phyloP scores from a whole-genome alignment of 768 basidiomycete genomes.

The Pluteus cervinus region DNA sequence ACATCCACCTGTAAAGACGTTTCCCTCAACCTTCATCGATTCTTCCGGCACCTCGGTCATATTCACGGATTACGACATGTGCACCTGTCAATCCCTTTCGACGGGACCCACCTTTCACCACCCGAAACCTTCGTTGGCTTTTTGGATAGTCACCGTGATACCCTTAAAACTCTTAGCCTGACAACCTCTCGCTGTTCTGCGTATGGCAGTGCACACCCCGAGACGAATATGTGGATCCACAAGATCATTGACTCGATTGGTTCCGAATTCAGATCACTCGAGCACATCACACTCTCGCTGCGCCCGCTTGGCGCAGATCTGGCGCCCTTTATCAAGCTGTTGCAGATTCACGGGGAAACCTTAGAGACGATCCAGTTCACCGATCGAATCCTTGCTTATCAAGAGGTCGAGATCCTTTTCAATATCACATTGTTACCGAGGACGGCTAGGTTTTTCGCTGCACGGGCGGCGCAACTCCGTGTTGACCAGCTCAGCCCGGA shows the following conservation, averaged over 20 bases:
- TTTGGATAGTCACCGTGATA: constrained; percentile 25
- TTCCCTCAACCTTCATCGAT: constrained; percentile 30
- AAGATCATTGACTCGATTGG: constrained; percentile 23
- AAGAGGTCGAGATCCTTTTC: constrained; percentile 26
- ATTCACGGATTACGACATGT: constrained; percentile 31
- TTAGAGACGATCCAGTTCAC: constrained; percentile 27
- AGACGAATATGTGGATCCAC: constrained; percentile 34
- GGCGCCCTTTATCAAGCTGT: constrained; percentile 19
- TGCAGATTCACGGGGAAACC: constrained; percentile 19
- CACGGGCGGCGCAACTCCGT: constrained; percentile 7
- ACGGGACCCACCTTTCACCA: constrained; percentile 33
- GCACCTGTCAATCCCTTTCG: constrained; percentile 36
- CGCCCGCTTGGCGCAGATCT: constrained; percentile 30
- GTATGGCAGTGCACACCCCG: constrained; percentile 14
- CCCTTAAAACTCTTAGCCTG: constrained; percentile 29
- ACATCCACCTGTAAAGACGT: constrained; percentile 27
- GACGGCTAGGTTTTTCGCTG: neutral
- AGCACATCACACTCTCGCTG: constrained; percentile 26
- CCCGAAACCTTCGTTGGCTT: constrained; percentile 25
- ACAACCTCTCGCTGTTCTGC: constrained; percentile 22
- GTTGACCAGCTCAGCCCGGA: constrained; percentile 4
- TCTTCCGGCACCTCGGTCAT: constrained; percentile 28
- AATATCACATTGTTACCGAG: constrained; percentile 1
- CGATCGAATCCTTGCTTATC: constrained; percentile 24
- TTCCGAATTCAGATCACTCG: constrained; percentile 24